phyloP scores from a whole-genome alignment of 192 early-diverging fungal genomes.

The Coemansia sp. region DNA sequence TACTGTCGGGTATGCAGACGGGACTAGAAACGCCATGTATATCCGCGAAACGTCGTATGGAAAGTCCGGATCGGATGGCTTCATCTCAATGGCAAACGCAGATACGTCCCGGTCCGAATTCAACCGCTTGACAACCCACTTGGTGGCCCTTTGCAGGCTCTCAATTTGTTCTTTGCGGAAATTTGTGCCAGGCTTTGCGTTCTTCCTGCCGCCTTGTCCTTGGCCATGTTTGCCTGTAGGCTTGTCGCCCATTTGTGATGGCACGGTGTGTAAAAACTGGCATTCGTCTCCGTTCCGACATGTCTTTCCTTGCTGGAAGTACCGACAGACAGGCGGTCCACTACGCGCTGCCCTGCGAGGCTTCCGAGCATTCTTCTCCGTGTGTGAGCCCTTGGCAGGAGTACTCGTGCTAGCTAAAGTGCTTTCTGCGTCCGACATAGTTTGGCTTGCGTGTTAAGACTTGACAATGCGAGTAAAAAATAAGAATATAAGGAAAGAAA shows the following conservation, averaged over 20 bases:
- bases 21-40: conserved; percentile 63
- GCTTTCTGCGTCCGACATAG: background rate
- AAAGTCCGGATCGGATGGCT: conserved; percentile 75
- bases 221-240: background rate
- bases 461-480: background rate
- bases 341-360: background rate
- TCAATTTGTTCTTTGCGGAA: conserved; percentile 41
- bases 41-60: conserved; percentile 74
- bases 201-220: background rate
- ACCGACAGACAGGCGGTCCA: conserved; percentile 26
- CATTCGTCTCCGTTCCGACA: conserved; percentile 38
- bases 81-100: conserved; percentile 52
- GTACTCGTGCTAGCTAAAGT: background rate
- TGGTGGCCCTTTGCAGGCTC: conserved; percentile 25
- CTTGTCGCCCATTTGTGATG: background rate
- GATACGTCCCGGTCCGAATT: conserved; percentile 37
- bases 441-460: background rate
- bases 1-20: conserved; percentile 57
- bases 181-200: conserved; percentile 2
- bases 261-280: conserved; percentile 30
- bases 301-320: conserved; percentile 26
- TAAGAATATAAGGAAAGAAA: no score
- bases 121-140: conserved; percentile 34
- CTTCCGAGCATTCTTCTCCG: background rate
- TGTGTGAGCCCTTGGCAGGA: background rate